phyloP scores from a whole-genome alignment of 345 rosid genomes.

The Citrus hindsii region DNA sequence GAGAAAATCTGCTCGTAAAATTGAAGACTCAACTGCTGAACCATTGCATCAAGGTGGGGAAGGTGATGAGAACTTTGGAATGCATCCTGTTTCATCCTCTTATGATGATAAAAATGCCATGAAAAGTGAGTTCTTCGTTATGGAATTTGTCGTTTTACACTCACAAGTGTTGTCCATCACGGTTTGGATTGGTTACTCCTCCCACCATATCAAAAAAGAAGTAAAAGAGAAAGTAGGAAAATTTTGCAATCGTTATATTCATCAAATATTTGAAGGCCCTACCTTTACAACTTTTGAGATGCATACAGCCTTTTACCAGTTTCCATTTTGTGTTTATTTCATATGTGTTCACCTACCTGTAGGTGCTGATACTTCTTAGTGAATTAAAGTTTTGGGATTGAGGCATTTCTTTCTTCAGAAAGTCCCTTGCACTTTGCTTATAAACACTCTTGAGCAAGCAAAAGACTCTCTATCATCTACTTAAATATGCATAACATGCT shows the following conservation, averaged over 20 bases:
- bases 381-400: neutral
- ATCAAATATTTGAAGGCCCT: constrained; percentile 1
- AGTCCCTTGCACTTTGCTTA: neutral
- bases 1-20: constrained; percentile 34
- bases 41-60: constrained; percentile 56
- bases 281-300: neutral
- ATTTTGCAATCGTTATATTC: neutral
- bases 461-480: neutral
- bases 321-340: neutral
- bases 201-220: neutral
- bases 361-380: neutral
- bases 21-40: constrained; percentile 50
- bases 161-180: neutral
- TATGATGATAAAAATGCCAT: constrained; percentile 65
- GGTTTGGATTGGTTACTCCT: neutral
- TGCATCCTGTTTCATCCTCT: constrained; percentile 45
- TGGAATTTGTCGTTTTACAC: neutral
- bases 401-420: neutral
- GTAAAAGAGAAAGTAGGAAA: neutral
- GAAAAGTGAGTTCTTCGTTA: constrained; percentile 42
- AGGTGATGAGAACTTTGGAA: constrained; percentile 53
- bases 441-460: neutral
- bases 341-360: neutral
- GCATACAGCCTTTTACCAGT: neutral
- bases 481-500: neutral